Base-by-base conservation (phyloP, 2,329 filamentous ascomycete genomes). In the Rasamsonia emersonii region DNA sequence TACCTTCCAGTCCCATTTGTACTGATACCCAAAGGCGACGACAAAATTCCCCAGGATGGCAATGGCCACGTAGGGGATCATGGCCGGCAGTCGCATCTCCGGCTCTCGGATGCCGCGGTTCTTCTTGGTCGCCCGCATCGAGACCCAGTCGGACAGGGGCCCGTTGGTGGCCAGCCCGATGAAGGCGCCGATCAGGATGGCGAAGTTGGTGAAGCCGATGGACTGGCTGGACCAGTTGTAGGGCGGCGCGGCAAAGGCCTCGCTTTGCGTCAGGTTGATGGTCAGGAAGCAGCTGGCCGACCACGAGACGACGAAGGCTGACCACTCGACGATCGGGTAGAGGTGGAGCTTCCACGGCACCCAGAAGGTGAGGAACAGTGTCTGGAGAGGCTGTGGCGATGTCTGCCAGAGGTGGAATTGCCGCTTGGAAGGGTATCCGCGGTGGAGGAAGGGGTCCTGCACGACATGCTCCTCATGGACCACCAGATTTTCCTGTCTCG, bases 281-380 rank as follows among this genome's bases (percentile, higher is more conserved):
- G 68, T 70, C 28, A 80, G 56, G 53, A 77, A 76, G 14, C 58
- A 66, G 24, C 64, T 70, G 33, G 71, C 73, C 6, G 63, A 65
- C 71, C 73, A 79, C 15, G 68, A 73, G 5, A 77, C 72, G 16
- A 76, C 67, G 42, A 80, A 79, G 10, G 71, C 65, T 1, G 75
- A 64, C 36, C 76, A 74, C 40, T 78, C 67, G 24, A 79, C 69
- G 36, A 80, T 79, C 0, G 77, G 76, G 50, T 74, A 80, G 0
- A 63, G 43, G 46, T 77, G 70, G 1, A 80, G 59, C 43, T 77
- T 75, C 67, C 71, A 77, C 0, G 76, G 77, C 5, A 73, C 64
- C 66, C 68, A 76, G 14, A 80, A 59, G 42, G 75, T 72, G 18
- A 65, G 50, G 2, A 71, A 24, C 17, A 78, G 58, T 14, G 59